Base-by-base conservation (phyloP, 164 flowering plant species). In the Houttuynia cordata region DNA sequence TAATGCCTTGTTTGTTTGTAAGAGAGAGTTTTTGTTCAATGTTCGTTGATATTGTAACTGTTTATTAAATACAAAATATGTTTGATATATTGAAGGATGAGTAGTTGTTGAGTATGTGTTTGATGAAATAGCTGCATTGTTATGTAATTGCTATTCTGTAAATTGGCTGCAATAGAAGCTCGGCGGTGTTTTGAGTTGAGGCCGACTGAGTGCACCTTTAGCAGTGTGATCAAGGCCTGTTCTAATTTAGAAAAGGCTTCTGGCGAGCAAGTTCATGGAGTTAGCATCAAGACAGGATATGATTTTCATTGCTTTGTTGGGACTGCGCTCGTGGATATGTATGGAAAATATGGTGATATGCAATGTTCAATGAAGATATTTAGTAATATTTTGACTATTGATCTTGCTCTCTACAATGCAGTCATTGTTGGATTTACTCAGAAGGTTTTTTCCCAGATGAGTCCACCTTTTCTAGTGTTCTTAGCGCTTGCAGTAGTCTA, bases 241-340 rank as follows among this genome's bases (percentile, higher is more conserved):
- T 40, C 8, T 40, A 6, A 10, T 40, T 40, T 10, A 40, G 42
- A 40, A 40, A 40, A 40, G 42, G 10, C 8, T 40, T 6, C 6
- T 40, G 42, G 42, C 6, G 42, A 40, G 42, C 42, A 40, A 40
- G n/a, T 90, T 0, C 94, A 90, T 74, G 73, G 78, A 9, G 64
- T 84, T 19, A 78, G 67, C 47, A 22, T 83, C 64, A 86, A 81
- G 67, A 72, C 73, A 58, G 96, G 96, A 62, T 83, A 53, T 68
- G 79, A 71, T 25, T 21, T 7, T 14, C 82, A 90, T 74, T 82
- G 88, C 69, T 86, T 80, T 62, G 96, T 90, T 50, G 91, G 84
- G 56, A 90, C 93, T 66, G 80, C 97, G 3, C 34, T 88, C 60
- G 83, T 88, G 8, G 94, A 90, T 73, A 88, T 93, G 97, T 90